These are phyloP conservation scores for Pelagophyceae sp. DNA, from an alignment of 352 stramenopile species.

Conservation along the genomic window DNA sequence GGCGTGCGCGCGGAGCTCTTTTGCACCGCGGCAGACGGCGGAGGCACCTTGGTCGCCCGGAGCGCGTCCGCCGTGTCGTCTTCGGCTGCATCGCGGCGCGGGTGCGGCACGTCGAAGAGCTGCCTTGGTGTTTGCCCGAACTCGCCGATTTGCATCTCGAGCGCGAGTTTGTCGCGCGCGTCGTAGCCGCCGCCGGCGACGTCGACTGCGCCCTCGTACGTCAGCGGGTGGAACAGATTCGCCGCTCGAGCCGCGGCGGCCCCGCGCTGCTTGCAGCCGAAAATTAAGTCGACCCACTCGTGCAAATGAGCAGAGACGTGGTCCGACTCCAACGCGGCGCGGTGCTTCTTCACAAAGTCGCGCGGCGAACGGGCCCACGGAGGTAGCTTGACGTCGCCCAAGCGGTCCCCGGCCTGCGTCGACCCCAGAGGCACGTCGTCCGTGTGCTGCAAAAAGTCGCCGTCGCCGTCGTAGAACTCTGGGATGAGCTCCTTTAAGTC, in stretches of 20 bases:
- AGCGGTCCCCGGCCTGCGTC: constrained; percentile 53
- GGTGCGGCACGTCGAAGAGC: constrained; percentile 41
- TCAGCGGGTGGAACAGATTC: constrained; percentile 95
- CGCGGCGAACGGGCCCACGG: constrained; percentile 76
- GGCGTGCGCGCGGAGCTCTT: neutral
- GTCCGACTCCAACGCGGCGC: constrained; percentile 86
- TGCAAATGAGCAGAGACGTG: constrained; percentile 83
- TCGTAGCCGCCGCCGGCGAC: constrained; percentile 61
- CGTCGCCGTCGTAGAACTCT: constrained; percentile 60
- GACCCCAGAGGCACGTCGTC: constrained; percentile 62
- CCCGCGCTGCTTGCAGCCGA: constrained; percentile 88
- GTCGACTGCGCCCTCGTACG: constrained; percentile 83
- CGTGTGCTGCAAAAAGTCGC: constrained; percentile 67
- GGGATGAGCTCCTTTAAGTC: constrained; percentile 75
- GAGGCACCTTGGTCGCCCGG: neutral
- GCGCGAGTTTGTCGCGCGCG: constrained; percentile 64
- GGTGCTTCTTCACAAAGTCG: constrained; percentile 87
- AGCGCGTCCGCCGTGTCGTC: neutral
- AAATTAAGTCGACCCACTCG: constrained; percentile 97
- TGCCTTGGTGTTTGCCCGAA: constrained; percentile 45
- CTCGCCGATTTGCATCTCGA: constrained; percentile 76
- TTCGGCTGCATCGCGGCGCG: constrained; percentile 21
- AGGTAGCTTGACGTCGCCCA: constrained; percentile 87
- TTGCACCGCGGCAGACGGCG: neutral
- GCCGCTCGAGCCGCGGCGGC: constrained; percentile 78